These are phyloP conservation scores for Fusarium praegraminearum DNA, from an alignment of 2,329 filamentous ascomycete species.

Conservation along the genomic window DNA sequence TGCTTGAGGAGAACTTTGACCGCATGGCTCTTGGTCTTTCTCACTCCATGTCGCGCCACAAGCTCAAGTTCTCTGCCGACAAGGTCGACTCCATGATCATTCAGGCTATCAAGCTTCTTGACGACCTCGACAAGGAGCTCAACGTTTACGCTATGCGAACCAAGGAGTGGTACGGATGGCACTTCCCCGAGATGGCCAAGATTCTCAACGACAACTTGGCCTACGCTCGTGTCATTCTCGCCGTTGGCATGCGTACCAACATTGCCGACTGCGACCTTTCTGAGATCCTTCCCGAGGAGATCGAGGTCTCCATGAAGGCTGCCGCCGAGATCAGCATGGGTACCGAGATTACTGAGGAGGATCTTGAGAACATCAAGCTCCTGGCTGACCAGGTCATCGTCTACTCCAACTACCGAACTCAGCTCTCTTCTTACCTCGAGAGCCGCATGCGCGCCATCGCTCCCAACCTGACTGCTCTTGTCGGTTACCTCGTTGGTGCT, in stretches of 20 bases:
- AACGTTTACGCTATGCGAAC: constrained; percentile 99
- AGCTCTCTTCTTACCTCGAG: constrained; percentile 89
- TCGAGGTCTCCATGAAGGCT: constrained; percentile 90
- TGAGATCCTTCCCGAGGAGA: constrained; percentile 94
- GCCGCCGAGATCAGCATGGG: constrained; percentile 98
- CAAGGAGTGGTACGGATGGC: constrained; percentile 99
- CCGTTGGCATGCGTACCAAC: constrained; percentile 89
- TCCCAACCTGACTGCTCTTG: constrained; percentile 91
- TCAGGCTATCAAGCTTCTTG: constrained; percentile 91
- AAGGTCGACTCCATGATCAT: constrained; percentile 99
- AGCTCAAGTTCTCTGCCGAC: constrained; percentile 97
- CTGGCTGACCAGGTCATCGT: constrained; percentile 93
- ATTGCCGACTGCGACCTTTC: constrained; percentile 82
- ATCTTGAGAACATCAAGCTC: constrained; percentile 91
- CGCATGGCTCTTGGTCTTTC: constrained; percentile 97
- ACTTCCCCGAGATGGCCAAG: constrained; percentile 97
- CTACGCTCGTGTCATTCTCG: constrained; percentile 88
- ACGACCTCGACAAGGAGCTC: constrained; percentile 98
- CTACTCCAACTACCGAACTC: constrained; percentile 89
- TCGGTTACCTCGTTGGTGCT: constrained; percentile 94
- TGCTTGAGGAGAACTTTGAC: constrained; percentile 85
- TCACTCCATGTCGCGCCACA: constrained; percentile 95
- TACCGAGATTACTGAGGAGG: constrained; percentile 93
- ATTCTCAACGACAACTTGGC: constrained; percentile 98
- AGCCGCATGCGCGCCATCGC: constrained; percentile 97